Percentiles rank a stretch among this genome's conserved stretches.
Evolutionary conservation across 352 stramenopile species (phyloP).

Genomic region (Globisporangium iwayamae): DNA sequence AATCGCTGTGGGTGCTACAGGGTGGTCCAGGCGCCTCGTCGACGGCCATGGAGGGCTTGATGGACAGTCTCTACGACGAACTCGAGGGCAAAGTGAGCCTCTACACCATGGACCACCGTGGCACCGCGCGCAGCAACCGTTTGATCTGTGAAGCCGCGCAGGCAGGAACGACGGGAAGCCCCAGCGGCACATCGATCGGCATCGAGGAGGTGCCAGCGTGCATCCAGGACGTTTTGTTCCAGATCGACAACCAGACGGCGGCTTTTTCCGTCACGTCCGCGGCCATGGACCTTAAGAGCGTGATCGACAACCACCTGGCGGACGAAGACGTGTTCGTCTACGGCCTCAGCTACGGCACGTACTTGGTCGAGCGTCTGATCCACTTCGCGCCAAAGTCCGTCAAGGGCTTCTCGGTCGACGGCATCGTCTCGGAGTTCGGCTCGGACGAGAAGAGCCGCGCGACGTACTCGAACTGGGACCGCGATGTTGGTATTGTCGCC

Average conservation of each 20-base stretch:
- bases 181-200: slow-evolving; percentile 40
- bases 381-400: slow-evolving; percentile 45
- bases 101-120: slow-evolving; percentile 70
- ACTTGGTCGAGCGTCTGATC: slow-evolving; percentile 60
- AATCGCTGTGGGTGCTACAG: slow-evolving; percentile 69
- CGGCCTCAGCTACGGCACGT: slow-evolving; percentile 75
- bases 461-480: slow-evolving; percentile 81
- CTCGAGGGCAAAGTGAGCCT: slow-evolving; percentile 49
- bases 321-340: slow-evolving; percentile 70
- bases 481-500: slow-evolving; percentile 60
- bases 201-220: slow-evolving; percentile 57
- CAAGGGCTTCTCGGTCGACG: slow-evolving; percentile 55
- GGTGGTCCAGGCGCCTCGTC: slow-evolving; percentile 67
- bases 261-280: slow-evolving; percentile 75
- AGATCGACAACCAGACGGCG: slow-evolving; percentile 67
- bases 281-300: slow-evolving; percentile 54
- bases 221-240: slow-evolving; percentile 69
- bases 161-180: slow-evolving; percentile 46
- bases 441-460: slow-evolving; percentile 46
- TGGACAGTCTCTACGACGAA: slow-evolving; percentile 52
- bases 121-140: slow-evolving; percentile 53
- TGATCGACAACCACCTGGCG: slow-evolving; percentile 40
- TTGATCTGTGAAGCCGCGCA: slow-evolving; percentile 52
- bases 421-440: slow-evolving; percentile 61
- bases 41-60: slow-evolving; percentile 61